These are phyloP conservation scores for Annulohypoxylon maeteangense DNA, from an alignment of 495 filamentous ascomycete species.

Conservation along the genomic window DNA sequence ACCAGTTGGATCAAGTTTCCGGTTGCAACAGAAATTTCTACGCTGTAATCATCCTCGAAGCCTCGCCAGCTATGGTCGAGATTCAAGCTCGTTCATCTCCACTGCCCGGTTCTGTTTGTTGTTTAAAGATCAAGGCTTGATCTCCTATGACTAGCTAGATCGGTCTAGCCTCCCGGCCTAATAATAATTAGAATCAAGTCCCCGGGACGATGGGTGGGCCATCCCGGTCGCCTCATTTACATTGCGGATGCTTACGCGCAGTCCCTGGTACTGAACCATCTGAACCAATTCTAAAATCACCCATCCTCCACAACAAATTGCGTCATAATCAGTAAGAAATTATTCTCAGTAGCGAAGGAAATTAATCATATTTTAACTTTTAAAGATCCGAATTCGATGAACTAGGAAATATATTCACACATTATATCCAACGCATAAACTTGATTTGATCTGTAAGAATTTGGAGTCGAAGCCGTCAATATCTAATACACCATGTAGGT, in stretches of 20 bases:
- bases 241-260: slow-evolving; percentile 36
- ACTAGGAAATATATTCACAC: background rate
- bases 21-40: background rate
- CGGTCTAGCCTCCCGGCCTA: slow-evolving; percentile 18
- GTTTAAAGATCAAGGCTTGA: background rate
- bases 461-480: background rate
- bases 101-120: slow-evolving; percentile 3
- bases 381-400: background rate
- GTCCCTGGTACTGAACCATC: slow-evolving; percentile 8
- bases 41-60: background rate
- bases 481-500: slow-evolving; percentile 2
- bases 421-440: background rate
- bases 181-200: slow-evolving; percentile 35
- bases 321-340: slow-evolving; percentile 31
- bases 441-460: background rate
- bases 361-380: background rate
- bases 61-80: background rate
- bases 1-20: slow-evolving; percentile 9
- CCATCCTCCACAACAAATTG: slow-evolving; percentile 24
- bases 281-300: slow-evolving; percentile 12
- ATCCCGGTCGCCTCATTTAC: slow-evolving; percentile 26
- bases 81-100: background rate
- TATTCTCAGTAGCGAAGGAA: background rate
- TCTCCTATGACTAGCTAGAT: slow-evolving; percentile 10
- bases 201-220: slow-evolving; percentile 31